Base-by-base conservation (phyloP, 441 rosid genomes). In the Populus tomentosa region DNA sequence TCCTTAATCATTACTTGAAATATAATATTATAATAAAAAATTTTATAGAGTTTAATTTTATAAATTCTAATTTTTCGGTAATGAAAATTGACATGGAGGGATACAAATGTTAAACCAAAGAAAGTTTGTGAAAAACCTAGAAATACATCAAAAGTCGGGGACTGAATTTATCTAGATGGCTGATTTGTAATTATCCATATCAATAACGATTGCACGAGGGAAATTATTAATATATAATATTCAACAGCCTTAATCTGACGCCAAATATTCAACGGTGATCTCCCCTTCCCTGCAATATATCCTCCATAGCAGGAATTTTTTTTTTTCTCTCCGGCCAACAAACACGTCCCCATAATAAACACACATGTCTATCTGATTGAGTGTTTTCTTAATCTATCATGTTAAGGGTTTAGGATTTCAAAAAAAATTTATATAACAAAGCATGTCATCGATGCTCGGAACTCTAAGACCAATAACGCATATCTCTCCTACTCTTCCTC, bases 381-480 rank as follows among this genome's bases (percentile, higher is more conserved):
- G 32, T 30, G 32, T 30, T 30, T 30, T 21, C 1, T 0, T 32
- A 40, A 61, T 30, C n/a, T 18, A 8, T 24, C 6, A 65, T 62
- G 71, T 77, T 69, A 66, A 24, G 71, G 32, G 32, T 30, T 30
- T 61, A 64, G 56, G 35, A 32, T 64, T 74, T 67, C 38, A 10
- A 14, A 56, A n/a, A 2, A 16, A 24, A 10, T 21, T 8, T 30
- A 40, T 30, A 92, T 89, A 95, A 71, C 87, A 40, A 82, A 86
- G 65, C 32, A 30, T 30, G 32, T 30, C 32, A 30, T 30, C 32
- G 32, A 72, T 80, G 77, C 75, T 88, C 74, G 94, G 90, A 75
- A 79, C 85, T 64, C 79, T 78, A 64, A 81, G 86, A 65, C 91
- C 93, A 16, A 75, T 76, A 40, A 74, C 85, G 21, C 89, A 84